Evolutionary conservation across 331 rosid genomes (phyloP), one percentile per base, ranked within the genome.

Genomic region (Quercus tomentella): DNA sequence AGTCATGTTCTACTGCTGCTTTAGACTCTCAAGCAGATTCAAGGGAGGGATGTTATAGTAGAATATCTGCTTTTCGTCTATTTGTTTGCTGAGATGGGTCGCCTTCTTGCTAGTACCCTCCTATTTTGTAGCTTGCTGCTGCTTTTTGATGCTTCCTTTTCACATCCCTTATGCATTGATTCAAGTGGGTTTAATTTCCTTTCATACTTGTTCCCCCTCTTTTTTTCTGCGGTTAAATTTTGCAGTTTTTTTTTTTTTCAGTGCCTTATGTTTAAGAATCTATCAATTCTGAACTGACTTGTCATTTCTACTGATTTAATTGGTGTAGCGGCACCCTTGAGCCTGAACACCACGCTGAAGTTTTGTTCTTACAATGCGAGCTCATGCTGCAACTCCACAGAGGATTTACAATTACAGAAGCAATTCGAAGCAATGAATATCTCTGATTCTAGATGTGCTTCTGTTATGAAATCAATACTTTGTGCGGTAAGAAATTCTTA

Each of bases 81-180:
- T 72, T 49, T 51, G 77, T 69, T 83, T 75, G 86, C 83, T 28
- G 74, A 69, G 77, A 94, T 92, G 98, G 87, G 84, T 76, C 61
- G 81, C 75, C 81, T 76, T 84, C 74, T 79, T 77, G 80, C 75
- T 63, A 70, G 66, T 60, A 55, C 73, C 73, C 61, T 87, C 72
- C 80, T 87, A 49, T 77, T 89, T 65, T 90, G 84, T 81, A 76
- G 79, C 82, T 72, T 85, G 43, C 79, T 92, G 45, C 81, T 92
- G 85, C 84, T 91, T 73, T 85, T 91, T 82, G 82, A 77, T 69
- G 76, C 86, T 73, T 81, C 93, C 62, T 54, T 70, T 77, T 83
- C 99, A 72, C 93, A 82, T 79, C 97, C 97, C 72, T 82, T 93
- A n/a, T 95, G 97, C 73, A 77, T 82, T 74, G 89, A 95, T 87